These are phyloP conservation scores for Tritrichomonas foetus DNA, from an alignment of 208 protist species.

Conservation along the genomic window DNA sequence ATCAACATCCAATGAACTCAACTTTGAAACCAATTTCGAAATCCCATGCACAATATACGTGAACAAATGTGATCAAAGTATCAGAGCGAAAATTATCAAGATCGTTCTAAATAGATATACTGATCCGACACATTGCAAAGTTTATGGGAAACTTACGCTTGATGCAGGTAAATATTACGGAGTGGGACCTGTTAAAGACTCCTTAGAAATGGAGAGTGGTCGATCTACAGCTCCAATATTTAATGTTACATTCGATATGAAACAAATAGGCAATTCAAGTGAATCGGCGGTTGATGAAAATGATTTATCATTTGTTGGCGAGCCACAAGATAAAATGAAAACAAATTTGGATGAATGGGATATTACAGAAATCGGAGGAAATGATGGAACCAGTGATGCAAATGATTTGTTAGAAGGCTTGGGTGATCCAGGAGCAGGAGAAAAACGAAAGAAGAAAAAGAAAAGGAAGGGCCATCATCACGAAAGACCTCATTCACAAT, in stretches of 20 bases:
- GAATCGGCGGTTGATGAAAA: neutral
- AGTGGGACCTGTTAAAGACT: neutral
- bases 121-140: neutral
- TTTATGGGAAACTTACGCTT: slow-evolving; percentile 12
- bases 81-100: neutral
- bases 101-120: neutral
- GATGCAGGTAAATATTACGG: neutral
- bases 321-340: neutral
- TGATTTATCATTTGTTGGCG: slow-evolving; percentile 8
- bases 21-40: neutral
- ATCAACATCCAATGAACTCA: neutral
- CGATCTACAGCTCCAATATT: neutral
- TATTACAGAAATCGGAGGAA: neutral
- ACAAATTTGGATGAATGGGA: neutral
- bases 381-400: too few species aligned
- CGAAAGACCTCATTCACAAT: too few species aligned
- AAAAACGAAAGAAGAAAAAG: neutral
- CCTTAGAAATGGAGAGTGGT: neutral
- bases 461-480: neutral
- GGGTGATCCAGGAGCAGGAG: too few species aligned
- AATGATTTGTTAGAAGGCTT: too few species aligned
- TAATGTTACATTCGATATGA: neutral
- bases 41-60: slow-evolving; percentile 1
- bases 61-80: neutral
- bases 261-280: too few species aligned